These are phyloP conservation scores for Alternaria sp. DNA, from an alignment of 2,329 filamentous ascomycete genomes.

Conservation along the genomic window DNA sequence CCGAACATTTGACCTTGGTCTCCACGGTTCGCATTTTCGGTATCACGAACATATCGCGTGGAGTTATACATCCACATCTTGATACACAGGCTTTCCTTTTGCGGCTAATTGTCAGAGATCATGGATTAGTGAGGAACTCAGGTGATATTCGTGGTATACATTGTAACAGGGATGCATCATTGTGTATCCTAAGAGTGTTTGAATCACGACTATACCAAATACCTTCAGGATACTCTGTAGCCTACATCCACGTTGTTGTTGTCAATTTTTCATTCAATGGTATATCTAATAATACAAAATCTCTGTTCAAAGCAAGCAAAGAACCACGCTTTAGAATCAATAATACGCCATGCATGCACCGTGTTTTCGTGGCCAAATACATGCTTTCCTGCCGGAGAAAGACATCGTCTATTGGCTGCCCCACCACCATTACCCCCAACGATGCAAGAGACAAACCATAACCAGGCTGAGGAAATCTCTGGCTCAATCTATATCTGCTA, in stretches of 20 bases:
- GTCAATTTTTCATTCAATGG: not conserved
- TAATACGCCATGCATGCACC: constrained; percentile 4
- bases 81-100: not conserved
- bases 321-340: not conserved
- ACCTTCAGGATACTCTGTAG: not conserved
- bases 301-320: not conserved
- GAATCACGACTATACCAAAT: not conserved
- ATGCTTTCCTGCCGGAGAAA: constrained; percentile 1
- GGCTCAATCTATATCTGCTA: not conserved
- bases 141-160: too few species aligned
- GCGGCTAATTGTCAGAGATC: too few species aligned
- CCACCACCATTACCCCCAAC: not conserved
- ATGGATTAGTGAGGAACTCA: too few species aligned
- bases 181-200: not conserved
- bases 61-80: not conserved
- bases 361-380: not conserved
- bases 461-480: not conserved
- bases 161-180: not conserved
- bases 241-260: not conserved
- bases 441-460: not conserved
- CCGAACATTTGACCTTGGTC: too few species aligned
- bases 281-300: constrained; percentile 6
- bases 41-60: not conserved
- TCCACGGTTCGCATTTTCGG: too few species aligned
- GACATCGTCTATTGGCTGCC: not conserved